These are phyloP conservation scores for Elaeis oleifera DNA, from an alignment of 202 grass and related monocot genomes.

Conservation along the genomic window DNA sequence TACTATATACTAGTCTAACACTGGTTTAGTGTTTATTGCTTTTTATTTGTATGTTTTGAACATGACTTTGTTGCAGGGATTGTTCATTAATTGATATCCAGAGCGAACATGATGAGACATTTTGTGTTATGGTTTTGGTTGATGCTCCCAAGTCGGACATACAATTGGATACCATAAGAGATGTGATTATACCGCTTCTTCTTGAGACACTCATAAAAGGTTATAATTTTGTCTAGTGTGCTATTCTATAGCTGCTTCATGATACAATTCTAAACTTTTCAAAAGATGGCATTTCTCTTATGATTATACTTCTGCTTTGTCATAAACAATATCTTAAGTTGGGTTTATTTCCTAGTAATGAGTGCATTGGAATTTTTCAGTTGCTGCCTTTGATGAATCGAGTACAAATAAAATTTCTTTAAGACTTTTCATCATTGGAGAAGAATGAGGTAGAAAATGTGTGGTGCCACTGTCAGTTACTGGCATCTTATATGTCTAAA, in stretches of 20 bases:
- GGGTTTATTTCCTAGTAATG: too few relatives aligned
- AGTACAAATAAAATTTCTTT: too few relatives aligned
- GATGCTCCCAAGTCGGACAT: conserved; percentile 23
- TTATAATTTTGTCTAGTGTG: conserved; percentile 26
- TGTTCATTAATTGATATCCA: conserved; percentile 24
- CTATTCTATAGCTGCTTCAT: conserved; percentile 1
- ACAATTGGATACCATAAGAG: conserved; percentile 56
- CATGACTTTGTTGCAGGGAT: conserved; percentile 40
- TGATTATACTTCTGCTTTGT: too few relatives aligned
- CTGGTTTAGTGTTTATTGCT: conserved; percentile 2
- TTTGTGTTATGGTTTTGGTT: conserved; percentile 55
- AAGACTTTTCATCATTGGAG: too few relatives aligned
- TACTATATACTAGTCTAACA: not conserved
- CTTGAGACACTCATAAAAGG: conserved; percentile 60
- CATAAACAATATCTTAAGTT: too few relatives aligned
- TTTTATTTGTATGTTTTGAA: conserved; percentile 17
- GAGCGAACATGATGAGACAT: conserved; percentile 30
- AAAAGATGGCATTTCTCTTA: too few relatives aligned
- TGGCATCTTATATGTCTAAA: too few relatives aligned
- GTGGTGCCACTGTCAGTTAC: too few relatives aligned
- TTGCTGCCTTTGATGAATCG: too few relatives aligned
- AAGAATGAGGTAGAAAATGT: too few relatives aligned
- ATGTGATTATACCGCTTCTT: conserved; percentile 48
- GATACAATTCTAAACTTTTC: not conserved
- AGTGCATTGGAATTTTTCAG: too few relatives aligned